A percentile compares a stretch with the other conserved stretches of the same genome.
Evolutionary conservation across 768 basidiomycete species (phyloP).

Genomic region (Clathrus columnatus): DNA sequence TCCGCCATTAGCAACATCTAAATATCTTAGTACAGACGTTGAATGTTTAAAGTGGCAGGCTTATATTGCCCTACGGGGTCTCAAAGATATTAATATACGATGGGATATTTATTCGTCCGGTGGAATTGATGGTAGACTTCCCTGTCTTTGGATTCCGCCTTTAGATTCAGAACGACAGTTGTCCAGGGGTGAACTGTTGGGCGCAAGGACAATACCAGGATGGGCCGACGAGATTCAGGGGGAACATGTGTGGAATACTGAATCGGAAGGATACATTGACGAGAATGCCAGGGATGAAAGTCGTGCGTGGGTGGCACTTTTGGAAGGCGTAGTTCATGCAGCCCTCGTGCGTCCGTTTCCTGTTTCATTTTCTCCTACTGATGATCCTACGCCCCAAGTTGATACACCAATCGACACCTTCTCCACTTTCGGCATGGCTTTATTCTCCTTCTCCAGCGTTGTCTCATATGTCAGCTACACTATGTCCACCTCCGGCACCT

Average conservation of each 20-base stretch:
- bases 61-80: conserved; percentile 60
- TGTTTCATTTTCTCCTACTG: not conserved
- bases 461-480: conserved; percentile 34
- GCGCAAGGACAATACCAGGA: conserved; percentile 58
- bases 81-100: conserved; percentile 41
- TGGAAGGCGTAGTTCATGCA: conserved; percentile 71
- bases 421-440: conserved; percentile 24
- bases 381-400: not conserved
- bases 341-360: conserved; percentile 46
- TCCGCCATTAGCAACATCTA: conserved; percentile 31
- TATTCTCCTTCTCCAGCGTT: not conserved
- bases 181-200: conserved; percentile 39
- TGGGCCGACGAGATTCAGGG: conserved; percentile 57
- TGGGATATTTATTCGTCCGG: conserved; percentile 67
- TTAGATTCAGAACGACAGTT: conserved; percentile 19
- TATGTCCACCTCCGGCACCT: conserved; percentile 61
- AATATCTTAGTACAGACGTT: conserved; percentile 60
- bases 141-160: conserved; percentile 55
- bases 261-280: conserved; percentile 62
- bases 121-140: conserved; percentile 57
- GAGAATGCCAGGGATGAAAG: conserved; percentile 59
- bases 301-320: conserved; percentile 71
- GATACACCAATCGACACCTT: conserved; percentile 33
- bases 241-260: conserved; percentile 26
- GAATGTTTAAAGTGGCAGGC: conserved; percentile 91